Evolutionary conservation across 2,329 filamentous ascomycete species (phyloP), one percentile per base, ranked within the genome.

Genomic region (Ophiocordyceps camponoti-rufipedis): DNA sequence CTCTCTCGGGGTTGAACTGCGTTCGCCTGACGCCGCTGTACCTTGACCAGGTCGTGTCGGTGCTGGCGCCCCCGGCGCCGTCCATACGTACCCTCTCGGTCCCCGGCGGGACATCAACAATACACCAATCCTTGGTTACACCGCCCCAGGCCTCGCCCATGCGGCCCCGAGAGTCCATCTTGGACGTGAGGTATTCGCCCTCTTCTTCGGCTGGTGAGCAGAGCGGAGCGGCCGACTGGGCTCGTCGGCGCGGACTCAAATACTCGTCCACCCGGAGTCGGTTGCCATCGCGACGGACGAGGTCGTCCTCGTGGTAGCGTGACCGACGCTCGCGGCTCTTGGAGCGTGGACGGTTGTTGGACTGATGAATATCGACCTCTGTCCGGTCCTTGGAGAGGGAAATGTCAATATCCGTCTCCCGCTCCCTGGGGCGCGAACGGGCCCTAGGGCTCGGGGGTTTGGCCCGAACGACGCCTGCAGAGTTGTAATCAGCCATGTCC

Each of bases 41-140:
- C 53, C 76, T 75, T 57, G 82, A 72, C 82, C 83, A 91, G 18
- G 75, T 81, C 42, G 87, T 77, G 54, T 91, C 85, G 50, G 85
- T 80, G 35, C 68, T 69, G n/a, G 71, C 82, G 43, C 82, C 83
- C 18, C 84, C 84, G 23, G 76, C 70, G 45, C 85, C 84, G 52
- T 91, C 83, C 80, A 91, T 82, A 45, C 75, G 74, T n/a, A 91
- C 80, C 39, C 81, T 75, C 63, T 85, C 81, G 0, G 85, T 89
- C 48, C 85, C 85, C 0, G 85, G 83, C 1, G 85, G 85, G 38
- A 93, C 80, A 61, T 93, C 85, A 35, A 94, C 73, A 50, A 93
- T 82, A 45, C 76, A 72, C 85, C 86, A 93, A 55, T 78, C 82
- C 51, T 75, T 78, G 33, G 82, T 86, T 16, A 76, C 78, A 45